Evolutionary conservation across 805 yeast species (phyloP), one percentile per base, ranked within the genome.

Genomic region (Huiozyma sinensis): DNA sequence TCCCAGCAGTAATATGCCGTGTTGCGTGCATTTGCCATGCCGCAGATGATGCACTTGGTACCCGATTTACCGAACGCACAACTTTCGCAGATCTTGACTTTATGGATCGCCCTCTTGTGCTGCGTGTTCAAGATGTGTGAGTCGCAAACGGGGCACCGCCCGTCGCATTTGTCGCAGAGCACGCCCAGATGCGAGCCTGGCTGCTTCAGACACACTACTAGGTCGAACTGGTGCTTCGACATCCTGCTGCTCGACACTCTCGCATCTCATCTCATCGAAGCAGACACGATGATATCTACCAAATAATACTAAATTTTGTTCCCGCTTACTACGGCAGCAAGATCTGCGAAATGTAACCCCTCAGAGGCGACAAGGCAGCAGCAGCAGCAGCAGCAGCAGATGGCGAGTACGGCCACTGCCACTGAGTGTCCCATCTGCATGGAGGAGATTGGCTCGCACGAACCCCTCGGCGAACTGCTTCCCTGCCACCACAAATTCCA

Each of bases 171-270:
- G 31, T 76, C 79, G 55, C 97, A 89, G 3, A 89, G 68, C 41
- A 71, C 66, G 1, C 95, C 97, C 4, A 75, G 60, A 12, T 67
- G 64, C 0, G 78, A 73, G 0, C 97, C 97, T 1, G 95, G 87
- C 53, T 78, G 92, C 58, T 82, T 84, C 73, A 83, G 67, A 58
- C 97, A 89, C 67, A 81, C 78, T 2, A 83, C 75, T 28, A 88
- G 70, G 58, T 89, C 97, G 41, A 80, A 77, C 63, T 88, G 95
- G 62, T 88, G 95, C 44, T 92, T 79, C 3, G 95, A 85, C 96
- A 88, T 87, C 7, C 24, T 4, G 24, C 24, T 17, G 24, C 24
- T 17, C 24, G 24, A 17, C 24, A 17, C 24, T 17, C 24, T 17
- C 24, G 24, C 24, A 17, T 17, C 24, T 17, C 24, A 17, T 17